phyloP scores from a whole-genome alignment of 495 filamentous ascomycete species.

The Glarea lozoyensis region DNA sequence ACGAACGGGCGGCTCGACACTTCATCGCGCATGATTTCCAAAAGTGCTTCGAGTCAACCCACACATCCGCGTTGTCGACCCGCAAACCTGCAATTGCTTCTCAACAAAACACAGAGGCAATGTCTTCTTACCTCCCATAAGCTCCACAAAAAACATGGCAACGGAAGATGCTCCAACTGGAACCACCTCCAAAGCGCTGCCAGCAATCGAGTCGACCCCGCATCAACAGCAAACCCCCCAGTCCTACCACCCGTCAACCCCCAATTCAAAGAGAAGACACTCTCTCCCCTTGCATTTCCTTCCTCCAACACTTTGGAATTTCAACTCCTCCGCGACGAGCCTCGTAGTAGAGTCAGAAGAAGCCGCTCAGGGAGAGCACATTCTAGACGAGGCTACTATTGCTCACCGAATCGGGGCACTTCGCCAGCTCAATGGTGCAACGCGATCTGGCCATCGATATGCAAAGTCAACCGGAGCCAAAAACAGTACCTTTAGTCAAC shows the following conservation, averaged over 20 bases:
- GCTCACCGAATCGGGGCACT: conserved; percentile 22
- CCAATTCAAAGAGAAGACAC: conserved; percentile 14
- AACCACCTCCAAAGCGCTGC: conserved; percentile 8
- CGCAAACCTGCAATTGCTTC: conserved; percentile 16
- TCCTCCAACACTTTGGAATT: conserved; percentile 19
- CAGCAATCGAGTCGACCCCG: conserved; percentile 13
- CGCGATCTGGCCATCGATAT: conserved; percentile 28
- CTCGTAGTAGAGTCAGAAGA: conserved; percentile 21
- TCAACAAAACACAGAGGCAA: conserved; percentile 8
- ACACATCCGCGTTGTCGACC: too few relatives aligned
- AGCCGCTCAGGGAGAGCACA: conserved; percentile 22
- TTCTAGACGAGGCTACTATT: conserved; percentile 21
- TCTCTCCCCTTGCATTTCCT: conserved; percentile 22
- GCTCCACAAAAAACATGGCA: conserved; percentile 19
- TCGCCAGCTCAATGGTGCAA: conserved; percentile 23
- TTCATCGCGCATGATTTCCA: too few relatives aligned
- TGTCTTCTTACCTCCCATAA: conserved; percentile 15
- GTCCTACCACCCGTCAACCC: conserved; percentile 7
- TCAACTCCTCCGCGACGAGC: conserved; percentile 18
- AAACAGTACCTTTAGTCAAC: conserved; percentile 44
- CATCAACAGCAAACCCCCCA: conserved; percentile 1
- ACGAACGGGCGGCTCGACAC: too few relatives aligned
- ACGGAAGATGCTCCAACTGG: conserved; percentile 8
- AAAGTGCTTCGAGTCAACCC: too few relatives aligned
- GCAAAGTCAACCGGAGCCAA: conserved; percentile 35